Conservation (phyloP, 1,284 basidiomycete genomes). For the Sporisorium exsertum region DNA sequence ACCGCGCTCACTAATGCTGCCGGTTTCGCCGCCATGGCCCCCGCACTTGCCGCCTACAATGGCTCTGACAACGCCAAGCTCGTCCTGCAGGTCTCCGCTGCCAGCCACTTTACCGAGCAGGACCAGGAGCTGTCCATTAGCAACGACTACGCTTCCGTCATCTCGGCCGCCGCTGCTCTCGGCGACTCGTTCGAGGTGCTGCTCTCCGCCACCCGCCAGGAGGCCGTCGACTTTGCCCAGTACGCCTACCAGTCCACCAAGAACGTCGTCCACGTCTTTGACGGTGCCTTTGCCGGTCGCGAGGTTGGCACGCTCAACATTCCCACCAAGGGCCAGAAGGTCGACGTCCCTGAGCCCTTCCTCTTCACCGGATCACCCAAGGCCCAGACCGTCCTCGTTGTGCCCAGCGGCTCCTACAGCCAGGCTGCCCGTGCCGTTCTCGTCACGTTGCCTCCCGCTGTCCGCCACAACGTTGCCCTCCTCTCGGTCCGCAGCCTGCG, state of each 20-base stretch:
- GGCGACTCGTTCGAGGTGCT: slow-evolving; percentile 62
- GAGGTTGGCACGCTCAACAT: slow-evolving; percentile 60
- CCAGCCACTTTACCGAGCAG: slow-evolving; percentile 55
- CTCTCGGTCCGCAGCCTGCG: slow-evolving; percentile 60
- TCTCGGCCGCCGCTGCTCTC: slow-evolving; percentile 61
- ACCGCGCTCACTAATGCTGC: slow-evolving; percentile 65
- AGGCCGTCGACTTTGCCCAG: slow-evolving; percentile 64
- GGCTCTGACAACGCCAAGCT: slow-evolving; percentile 55
- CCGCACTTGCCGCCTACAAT: slow-evolving; percentile 57
- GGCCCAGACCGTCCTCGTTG: slow-evolving; percentile 61
- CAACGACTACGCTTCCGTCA: slow-evolving; percentile 67
- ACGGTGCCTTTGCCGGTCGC: slow-evolving; percentile 64
- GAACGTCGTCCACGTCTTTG: slow-evolving; percentile 67
- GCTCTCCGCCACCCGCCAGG: slow-evolving; percentile 62
- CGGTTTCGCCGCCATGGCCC: slow-evolving; percentile 65
- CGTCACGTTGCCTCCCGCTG: slow-evolving; percentile 45
- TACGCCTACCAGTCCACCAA: slow-evolving; percentile 58
- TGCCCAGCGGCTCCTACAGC: slow-evolving; percentile 65
- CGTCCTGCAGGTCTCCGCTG: slow-evolving; percentile 67
- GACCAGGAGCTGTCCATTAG: slow-evolving; percentile 52
- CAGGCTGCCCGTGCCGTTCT: slow-evolving; percentile 61
- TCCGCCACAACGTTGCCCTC: slow-evolving; percentile 58
- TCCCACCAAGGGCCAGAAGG: slow-evolving; percentile 55
- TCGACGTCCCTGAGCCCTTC: slow-evolving; percentile 75
- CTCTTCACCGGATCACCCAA: slow-evolving; percentile 63